Evolutionary conservation across 2,329 filamentous ascomycete genomes (phyloP), one percentile per base, ranked within the genome.

Genomic region (Alternaria infectoria): DNA sequence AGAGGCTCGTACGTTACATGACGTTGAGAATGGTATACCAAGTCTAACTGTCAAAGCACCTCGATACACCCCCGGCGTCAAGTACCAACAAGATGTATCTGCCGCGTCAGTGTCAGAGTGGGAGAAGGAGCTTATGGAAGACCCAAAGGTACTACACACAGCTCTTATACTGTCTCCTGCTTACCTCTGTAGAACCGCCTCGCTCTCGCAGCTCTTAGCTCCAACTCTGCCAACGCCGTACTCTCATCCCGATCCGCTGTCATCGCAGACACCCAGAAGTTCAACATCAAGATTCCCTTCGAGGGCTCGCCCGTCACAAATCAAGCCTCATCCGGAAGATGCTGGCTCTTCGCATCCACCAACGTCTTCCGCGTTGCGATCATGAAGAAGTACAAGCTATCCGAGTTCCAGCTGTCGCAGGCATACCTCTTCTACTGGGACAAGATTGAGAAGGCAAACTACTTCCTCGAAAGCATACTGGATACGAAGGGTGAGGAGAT

Each of bases 391-490:
- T 91, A 96, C 80, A 88, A 89, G 67, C 86, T 97, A 19, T 87
- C 89, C 50, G 84, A 87, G 57, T 96, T 97, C 73, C 92, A 97
- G 83, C 85, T 97, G n/a, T 93, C 90, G 28, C 93, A 97, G 80
- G 86, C 90, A 1, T 96, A 96, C 74, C 86, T 97, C 5, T 97
- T 95, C 82, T 97, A 93, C 85, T 96, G 91, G 90, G 93, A 97
- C 79, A 97, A 97, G 82, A 87, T 97, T 19, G 93, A 97, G 80
- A 97, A 97, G 80, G 86, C 91, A 9, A 97, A 97, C 79, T 97
- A 88, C 83, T 97, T 96, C 82, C 86, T 97, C 17, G 93, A 96
- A 80, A 91, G 92, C 73, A 88, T 95, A 64, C 87, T 97, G 59
- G 89, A 92, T 66, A 96, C 93, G 0, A 86, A 88, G 0, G 83